These are phyloP conservation scores for Fusarium sp. DNA, from an alignment of 2,329 filamentous ascomycete genomes.

Conservation along the genomic window DNA sequence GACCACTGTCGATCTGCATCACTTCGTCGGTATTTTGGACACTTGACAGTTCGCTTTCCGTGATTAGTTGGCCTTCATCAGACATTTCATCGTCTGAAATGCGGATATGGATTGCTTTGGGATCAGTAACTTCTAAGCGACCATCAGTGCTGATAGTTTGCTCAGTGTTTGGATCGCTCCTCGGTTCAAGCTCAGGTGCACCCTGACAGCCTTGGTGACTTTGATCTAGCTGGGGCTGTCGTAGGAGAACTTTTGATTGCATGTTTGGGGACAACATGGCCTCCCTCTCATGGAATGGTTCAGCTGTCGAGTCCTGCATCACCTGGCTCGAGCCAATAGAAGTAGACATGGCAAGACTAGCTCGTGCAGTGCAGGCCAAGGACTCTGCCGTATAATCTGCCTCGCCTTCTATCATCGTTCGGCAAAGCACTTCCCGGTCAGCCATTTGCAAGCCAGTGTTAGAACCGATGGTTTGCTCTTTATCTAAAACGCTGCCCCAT, in stretches of 20 bases:
- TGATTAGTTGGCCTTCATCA: background rate
- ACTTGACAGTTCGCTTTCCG: background rate
- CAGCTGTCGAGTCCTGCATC: background rate
- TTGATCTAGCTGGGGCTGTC: background rate
- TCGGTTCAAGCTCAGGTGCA: background rate
- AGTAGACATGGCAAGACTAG: background rate
- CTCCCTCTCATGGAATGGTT: background rate
- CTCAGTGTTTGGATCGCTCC: background rate
- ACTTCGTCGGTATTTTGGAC: background rate
- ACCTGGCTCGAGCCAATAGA: background rate
- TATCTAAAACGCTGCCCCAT: background rate
- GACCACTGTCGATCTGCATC: constrained; percentile 10
- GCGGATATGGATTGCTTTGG: background rate
- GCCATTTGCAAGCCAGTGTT: background rate
- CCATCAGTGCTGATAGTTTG: background rate
- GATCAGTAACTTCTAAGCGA: background rate
- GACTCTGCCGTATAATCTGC: background rate
- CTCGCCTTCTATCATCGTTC: background rate
- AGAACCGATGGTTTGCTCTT: background rate
- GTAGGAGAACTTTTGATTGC: background rate
- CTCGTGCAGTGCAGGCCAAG: background rate
- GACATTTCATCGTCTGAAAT: background rate
- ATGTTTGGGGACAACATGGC: background rate
- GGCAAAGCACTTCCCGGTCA: background rate
- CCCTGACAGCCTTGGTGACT: background rate